Conservation (phyloP, 257 asterid genomes). For the Avicennia marina region DNA sequence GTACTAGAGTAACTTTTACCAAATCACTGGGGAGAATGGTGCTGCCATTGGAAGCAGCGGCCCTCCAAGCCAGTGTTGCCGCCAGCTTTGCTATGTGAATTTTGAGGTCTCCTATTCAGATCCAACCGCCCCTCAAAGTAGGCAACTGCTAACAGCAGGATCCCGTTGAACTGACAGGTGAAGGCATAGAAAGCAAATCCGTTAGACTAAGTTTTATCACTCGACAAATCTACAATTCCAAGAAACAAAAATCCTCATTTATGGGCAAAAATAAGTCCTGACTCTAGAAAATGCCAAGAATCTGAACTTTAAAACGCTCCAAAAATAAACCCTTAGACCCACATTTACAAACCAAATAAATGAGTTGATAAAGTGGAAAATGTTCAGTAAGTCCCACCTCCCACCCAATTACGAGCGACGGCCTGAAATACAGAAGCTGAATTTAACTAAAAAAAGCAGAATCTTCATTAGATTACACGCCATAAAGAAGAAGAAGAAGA, state of each 20-base stretch:
- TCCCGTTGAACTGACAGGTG: conserved; percentile 34
- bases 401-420: too few species aligned
- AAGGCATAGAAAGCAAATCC: conserved; percentile 23
- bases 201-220: conserved; percentile 6
- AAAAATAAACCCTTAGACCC: neutral
- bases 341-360: conserved; percentile 12
- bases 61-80: conserved; percentile 75
- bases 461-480: neutral
- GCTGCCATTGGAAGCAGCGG: conserved; percentile 68
- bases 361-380: too few species aligned
- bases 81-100: conserved; percentile 61
- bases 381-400: too few species aligned
- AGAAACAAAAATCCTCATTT: neutral
- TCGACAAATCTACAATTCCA: neutral
- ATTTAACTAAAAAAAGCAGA: too few species aligned
- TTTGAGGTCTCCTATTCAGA: conserved; percentile 47
- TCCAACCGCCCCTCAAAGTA: conserved; percentile 33
- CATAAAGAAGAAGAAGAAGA: neutral
- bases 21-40: conserved; percentile 50
- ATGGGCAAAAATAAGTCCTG: conserved; percentile 18
- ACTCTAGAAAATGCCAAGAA: conserved; percentile 8
- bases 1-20: conserved; percentile 38
- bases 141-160: conserved; percentile 39
- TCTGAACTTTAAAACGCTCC: neutral
- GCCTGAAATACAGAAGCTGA: too few species aligned